Evolutionary conservation across 768 basidiomycete species (phyloP), one percentile per base, ranked within the genome.

Genomic region (Trametes sanguinea): DNA sequence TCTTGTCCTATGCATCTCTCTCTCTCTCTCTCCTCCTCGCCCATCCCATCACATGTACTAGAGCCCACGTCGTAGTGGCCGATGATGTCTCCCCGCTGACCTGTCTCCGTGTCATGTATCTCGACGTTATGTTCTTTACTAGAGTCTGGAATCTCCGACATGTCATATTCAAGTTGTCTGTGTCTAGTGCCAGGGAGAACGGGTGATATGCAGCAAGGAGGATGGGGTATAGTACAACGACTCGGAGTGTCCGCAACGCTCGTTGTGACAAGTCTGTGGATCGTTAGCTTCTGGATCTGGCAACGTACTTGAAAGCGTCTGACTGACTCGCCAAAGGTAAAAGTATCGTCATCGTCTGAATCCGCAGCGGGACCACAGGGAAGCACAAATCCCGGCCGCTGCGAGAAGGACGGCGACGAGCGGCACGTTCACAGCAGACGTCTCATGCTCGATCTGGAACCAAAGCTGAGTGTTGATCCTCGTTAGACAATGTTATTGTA

Each of bases 381-480:
- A 56, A 2, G 43, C 43, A 10, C 51, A 58, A 2, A 40, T n/a
- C 0, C 58, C 58, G 0, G 29, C 48, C 1, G 44, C 51, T 0
- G 60, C 37, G 0, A 64, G 58, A 6, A 60, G 42, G 9, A 64
- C 6, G 0, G 58, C 58, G 30, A 64, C 58, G 11, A 64, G 63
- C 7, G n/a, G 63, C 3, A 60, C 44, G n/a, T 83, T 81, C 2
- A 89, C 72, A 0, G 83, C 77, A 0, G 89, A 88, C 0, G 83
- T 83, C 72, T 92, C 89, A 48, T 89, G 82, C 65, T 92, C 90
- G n/a, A 89, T 82, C 90, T 92, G 37, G 22, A 39, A 52, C n/a
- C 29, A 2, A 40, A 54, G 1, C 7, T 33, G 16, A 64, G 22
- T 33, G 37, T 45, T 30, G 3, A 27, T 27, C 30, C 42, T 51